phyloP scores from a whole-genome alignment of 768 basidiomycete genomes.

The Termitomyces sp. region DNA sequence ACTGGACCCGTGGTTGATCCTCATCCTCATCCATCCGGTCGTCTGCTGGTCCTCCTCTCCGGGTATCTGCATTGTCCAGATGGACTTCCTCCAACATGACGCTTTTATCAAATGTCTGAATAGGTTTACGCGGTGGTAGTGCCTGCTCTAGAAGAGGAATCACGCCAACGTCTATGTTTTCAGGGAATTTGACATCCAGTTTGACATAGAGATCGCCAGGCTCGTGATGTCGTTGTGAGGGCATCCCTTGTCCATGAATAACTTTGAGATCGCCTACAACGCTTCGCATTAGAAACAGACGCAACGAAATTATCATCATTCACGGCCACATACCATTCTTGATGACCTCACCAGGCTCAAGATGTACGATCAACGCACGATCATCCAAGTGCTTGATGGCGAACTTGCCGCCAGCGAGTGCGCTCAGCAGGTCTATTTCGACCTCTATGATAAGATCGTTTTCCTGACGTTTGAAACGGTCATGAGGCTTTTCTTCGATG shows the following conservation, averaged over 20 bases:
- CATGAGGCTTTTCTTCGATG: constrained; percentile 89
- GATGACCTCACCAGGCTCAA: constrained; percentile 86
- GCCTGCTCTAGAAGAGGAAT: constrained; percentile 79
- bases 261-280: constrained; percentile 78
- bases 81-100: constrained; percentile 78
- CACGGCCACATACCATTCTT: constrained; percentile 72
- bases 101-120: constrained; percentile 65
- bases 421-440: constrained; percentile 92
- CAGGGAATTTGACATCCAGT: constrained; percentile 86
- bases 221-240: constrained; percentile 96
- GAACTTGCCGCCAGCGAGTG: constrained; percentile 88
- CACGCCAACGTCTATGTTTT: constrained; percentile 58
- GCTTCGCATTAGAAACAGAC: background rate
- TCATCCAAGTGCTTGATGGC: constrained; percentile 92
- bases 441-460: constrained; percentile 82
- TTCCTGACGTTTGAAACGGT: constrained; percentile 82
- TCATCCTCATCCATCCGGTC: constrained; percentile 93
- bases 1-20: constrained; percentile 93
- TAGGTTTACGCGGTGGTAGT: constrained; percentile 68
- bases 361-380: constrained; percentile 74
- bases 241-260: constrained; percentile 96
- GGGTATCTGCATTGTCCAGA: constrained; percentile 73
- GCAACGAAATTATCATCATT: background rate
- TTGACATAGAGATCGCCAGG: constrained; percentile 90
- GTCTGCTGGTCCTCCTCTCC: constrained; percentile 48